These are phyloP conservation scores for Huntiella savannae DNA, from an alignment of 2,329 filamentous ascomycete species.

Conservation along the genomic window DNA sequence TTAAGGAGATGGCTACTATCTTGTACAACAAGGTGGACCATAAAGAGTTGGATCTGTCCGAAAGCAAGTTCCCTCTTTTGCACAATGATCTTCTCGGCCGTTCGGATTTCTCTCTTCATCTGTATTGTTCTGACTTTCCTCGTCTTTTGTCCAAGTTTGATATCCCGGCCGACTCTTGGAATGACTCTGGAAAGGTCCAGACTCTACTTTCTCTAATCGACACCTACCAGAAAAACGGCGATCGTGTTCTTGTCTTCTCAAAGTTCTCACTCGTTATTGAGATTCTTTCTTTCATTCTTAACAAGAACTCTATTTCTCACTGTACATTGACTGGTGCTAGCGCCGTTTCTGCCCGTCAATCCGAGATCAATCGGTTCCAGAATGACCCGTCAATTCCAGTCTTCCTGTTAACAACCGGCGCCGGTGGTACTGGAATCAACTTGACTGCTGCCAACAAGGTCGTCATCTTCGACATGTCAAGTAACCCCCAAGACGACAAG, in stretches of 20 bases:
- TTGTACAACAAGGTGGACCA: conserved; percentile 50
- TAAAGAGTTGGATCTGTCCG: conserved; percentile 31
- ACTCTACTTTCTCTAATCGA: conserved; percentile 58
- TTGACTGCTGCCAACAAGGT: conserved; percentile 92
- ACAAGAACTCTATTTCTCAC: conserved; percentile 52
- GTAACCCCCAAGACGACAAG: conserved; percentile 96
- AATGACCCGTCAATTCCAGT: conserved; percentile 59
- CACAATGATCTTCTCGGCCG: conserved; percentile 35
- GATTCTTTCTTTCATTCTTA: conserved; percentile 68
- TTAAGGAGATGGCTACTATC: conserved; percentile 59
- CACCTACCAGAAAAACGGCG: conserved; percentile 58
- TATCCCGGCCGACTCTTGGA: conserved; percentile 31
- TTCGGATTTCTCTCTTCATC: conserved; percentile 46
- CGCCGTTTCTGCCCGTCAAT: conserved; percentile 64
- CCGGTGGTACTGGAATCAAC: conserved; percentile 94
- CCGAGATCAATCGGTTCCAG: conserved; percentile 75
- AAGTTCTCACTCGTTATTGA: conserved; percentile 87
- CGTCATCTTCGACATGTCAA: conserved; percentile 90
- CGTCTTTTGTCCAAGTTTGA: conserved; percentile 33
- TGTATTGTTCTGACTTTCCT: conserved; percentile 42
- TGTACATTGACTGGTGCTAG: conserved; percentile 77
- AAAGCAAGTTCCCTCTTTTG: conserved; percentile 32
- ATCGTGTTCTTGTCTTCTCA: conserved; percentile 77
- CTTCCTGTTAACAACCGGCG: conserved; percentile 83
- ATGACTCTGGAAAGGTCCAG: conserved; percentile 64